Base-by-base conservation (phyloP, 2,329 filamentous ascomycete genomes). In the Venturia nashicola region DNA sequence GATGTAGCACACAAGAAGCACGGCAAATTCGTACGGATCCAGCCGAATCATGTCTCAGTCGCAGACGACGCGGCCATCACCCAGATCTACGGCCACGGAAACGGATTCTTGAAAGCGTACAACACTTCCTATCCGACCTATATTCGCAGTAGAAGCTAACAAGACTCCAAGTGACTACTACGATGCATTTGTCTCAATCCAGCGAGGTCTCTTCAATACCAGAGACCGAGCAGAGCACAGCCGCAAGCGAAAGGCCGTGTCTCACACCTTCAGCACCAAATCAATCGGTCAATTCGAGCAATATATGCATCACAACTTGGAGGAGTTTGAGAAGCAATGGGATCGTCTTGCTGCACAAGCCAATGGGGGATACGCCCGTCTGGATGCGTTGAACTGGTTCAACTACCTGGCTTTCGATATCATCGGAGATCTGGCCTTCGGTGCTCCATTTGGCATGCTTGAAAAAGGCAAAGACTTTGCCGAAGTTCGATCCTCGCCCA, bases 181-280 rank as follows among this genome's bases (percentile, higher is more conserved):
- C 70, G 90, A 96, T 70, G 89, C 90, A 61, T 96, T 96, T 70
- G 91, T 96, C 63, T 92, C 89, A 14, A 95, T 96, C 71, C 84
- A 83, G 61, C 84, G 90, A 14, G 91, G 91, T 23, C 80, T 97
- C 14, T 97, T 96, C 84, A 96, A 95, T 75, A 96, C 91, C 0
- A 82, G 92, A 40, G 85, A 92, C 76, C 83, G 92, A 60, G 79
- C 80, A 0, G 90, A 96, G 71, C 91, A 97, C 74, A 87, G 87
- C 0, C 86, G 91, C 67, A 97, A 96, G 82, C 85, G 91, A 70
- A 96, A 96, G 82, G 87, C 90, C 2, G 84, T 96, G 59, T 86
- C 89, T 1, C 90, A 96, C 74, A 94, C 90, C 40, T 96, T 96
- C 76, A 89, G 86, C 16, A 82, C 87, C 66, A 95, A 93, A 76